These are phyloP conservation scores for Kernera saxatilis DNA, from an alignment of 345 rosid species.

Conservation along the genomic window DNA sequence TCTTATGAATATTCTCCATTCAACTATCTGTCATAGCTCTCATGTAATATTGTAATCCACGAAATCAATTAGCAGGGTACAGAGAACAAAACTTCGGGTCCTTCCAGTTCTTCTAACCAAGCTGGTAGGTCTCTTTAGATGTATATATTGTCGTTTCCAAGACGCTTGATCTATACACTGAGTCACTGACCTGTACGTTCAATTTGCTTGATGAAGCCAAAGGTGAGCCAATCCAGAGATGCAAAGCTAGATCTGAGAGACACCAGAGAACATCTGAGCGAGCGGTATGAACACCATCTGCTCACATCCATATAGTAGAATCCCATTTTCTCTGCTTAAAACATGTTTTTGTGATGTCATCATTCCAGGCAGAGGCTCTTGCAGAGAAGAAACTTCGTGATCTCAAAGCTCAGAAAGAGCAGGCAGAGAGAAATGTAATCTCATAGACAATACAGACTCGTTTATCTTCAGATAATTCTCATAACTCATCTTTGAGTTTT, in stretches of 20 bases:
- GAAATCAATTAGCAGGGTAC: constrained; percentile 49
- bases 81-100: constrained; percentile 41
- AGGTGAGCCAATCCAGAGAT: constrained; percentile 57
- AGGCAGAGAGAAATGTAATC: constrained; percentile 84
- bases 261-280: constrained; percentile 80
- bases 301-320: constrained; percentile 5
- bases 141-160: neutral
- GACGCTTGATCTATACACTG: constrained; percentile 14
- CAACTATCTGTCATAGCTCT: neutral
- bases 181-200: constrained; percentile 13
- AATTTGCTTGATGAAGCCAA: constrained; percentile 37
- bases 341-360: constrained; percentile 11
- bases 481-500: neutral
- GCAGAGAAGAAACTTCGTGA: constrained; percentile 92
- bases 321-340: constrained; percentile 8
- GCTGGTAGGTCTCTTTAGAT: constrained; percentile 39
- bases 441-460: constrained; percentile 9
- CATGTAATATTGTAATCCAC: neutral
- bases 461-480: neutral
- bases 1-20: neutral
- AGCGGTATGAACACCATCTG: constrained; percentile 45
- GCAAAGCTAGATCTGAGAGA: constrained; percentile 66
- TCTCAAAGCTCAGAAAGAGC: constrained; percentile 78
- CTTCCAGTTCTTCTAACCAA: constrained; percentile 29
- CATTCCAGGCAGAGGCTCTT: constrained; percentile 84